These are phyloP conservation scores for Thymus quinquecostatus DNA, from an alignment of 257 asterid genomes.

Conservation along the genomic window DNA sequence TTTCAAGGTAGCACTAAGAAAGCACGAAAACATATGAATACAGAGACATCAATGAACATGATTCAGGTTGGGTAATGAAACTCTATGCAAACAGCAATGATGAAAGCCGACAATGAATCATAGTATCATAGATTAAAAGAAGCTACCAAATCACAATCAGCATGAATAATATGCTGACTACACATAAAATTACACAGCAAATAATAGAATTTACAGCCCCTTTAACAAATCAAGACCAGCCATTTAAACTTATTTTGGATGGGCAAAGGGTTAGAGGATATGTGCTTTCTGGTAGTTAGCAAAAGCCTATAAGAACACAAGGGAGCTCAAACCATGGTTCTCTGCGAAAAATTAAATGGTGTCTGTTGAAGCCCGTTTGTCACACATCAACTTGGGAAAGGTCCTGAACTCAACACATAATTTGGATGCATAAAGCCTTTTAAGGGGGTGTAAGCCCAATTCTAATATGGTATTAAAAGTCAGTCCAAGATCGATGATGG, in stretches of 20 bases:
- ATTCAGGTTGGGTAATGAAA: not conserved
- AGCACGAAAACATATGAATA: not conserved
- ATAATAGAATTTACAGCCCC: constrained; percentile 8
- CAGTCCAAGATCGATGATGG: too few relatives aligned
- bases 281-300: not conserved
- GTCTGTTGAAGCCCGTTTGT: too few relatives aligned
- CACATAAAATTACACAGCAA: constrained; percentile 3
- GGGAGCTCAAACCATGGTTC: not conserved
- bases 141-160: not conserved
- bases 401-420: too few relatives aligned
- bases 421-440: too few relatives aligned
- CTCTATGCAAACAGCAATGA: too few relatives aligned
- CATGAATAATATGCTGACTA: not conserved
- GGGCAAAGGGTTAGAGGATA: constrained; percentile 4
- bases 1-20: not conserved
- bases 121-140: not conserved
- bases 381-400: too few relatives aligned
- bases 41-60: not conserved
- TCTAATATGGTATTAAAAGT: too few relatives aligned
- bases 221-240: not conserved
- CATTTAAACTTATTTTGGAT: not conserved
- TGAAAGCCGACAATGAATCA: not conserved
- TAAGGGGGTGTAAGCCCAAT: too few relatives aligned
- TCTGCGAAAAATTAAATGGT: constrained; percentile 5
- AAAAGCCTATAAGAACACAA: not conserved